These are phyloP conservation scores for Diacronema lutheri DNA, from an alignment of 78 protist species.

Conservation along the genomic window DNA sequence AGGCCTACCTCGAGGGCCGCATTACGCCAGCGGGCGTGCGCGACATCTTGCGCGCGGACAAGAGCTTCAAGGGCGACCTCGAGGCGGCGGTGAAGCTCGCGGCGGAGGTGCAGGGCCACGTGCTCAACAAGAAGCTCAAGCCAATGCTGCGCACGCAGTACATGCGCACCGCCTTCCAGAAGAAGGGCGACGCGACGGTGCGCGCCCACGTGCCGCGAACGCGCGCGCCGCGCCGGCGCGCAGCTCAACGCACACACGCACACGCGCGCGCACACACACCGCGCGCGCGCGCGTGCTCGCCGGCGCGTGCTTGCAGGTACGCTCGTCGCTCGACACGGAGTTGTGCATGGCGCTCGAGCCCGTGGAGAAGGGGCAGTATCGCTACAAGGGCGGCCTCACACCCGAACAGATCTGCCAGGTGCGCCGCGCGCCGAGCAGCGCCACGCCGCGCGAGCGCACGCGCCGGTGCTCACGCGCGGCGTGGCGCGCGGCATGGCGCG, in stretches of 20 bases:
- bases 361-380: background rate
- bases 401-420: background rate
- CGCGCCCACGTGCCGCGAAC: too few species aligned
- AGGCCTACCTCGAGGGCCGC: conserved; percentile 7
- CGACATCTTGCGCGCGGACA: background rate
- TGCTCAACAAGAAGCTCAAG: background rate
- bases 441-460: background rate
- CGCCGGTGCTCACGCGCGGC: background rate
- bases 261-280: too few species aligned
- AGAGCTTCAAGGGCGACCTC: conserved; percentile 12
- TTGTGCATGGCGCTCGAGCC: conserved; percentile 14
- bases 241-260: too few species aligned
- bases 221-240: background rate
- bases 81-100: conserved; percentile 5
- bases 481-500: too few species aligned
- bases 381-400: background rate
- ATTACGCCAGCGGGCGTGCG: background rate
- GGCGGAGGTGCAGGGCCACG: background rate
- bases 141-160: conserved; percentile 48
- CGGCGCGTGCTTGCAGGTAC: too few species aligned
- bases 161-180: conserved; percentile 55
- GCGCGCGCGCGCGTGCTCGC: too few species aligned
- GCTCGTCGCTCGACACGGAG: conserved; percentile 53
- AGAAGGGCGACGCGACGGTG: background rate
- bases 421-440: background rate